Evolutionary conservation across 306 rosid species (phyloP).

Genomic region (Crataegus laevigata): DNA sequence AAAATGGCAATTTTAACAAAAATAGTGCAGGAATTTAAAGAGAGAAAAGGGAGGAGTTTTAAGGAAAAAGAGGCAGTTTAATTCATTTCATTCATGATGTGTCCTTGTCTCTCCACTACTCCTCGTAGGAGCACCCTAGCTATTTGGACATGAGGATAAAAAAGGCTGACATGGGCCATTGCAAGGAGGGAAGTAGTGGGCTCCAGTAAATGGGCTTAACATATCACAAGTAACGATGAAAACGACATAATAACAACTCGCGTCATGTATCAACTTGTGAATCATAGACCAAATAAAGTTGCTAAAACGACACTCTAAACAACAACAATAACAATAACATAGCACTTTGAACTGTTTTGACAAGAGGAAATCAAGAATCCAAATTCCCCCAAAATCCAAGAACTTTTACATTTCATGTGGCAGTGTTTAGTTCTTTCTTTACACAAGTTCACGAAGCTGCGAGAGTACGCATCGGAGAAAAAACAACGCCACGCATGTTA

Average conservation of each 20-base stretch:
- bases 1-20: no score
- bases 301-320: not conserved
- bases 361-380: not conserved
- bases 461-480: not conserved
- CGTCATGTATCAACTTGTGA: not conserved
- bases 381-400: not conserved
- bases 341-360: not conserved
- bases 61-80: no score
- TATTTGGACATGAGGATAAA: no score
- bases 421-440: not conserved
- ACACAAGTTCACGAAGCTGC: not conserved
- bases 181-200: no score
- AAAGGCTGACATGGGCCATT: no score
- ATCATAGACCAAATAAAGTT: not conserved
- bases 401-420: slow-evolving; percentile 4
- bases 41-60: no score
- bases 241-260: not conserved
- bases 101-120: no score
- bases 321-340: not conserved
- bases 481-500: not conserved
- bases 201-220: no score
- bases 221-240: no score
- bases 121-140: no score
- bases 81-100: no score
- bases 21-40: no score